These are phyloP conservation scores for Clausena lansium DNA, from an alignment of 345 rosid genomes.

Conservation along the genomic window DNA sequence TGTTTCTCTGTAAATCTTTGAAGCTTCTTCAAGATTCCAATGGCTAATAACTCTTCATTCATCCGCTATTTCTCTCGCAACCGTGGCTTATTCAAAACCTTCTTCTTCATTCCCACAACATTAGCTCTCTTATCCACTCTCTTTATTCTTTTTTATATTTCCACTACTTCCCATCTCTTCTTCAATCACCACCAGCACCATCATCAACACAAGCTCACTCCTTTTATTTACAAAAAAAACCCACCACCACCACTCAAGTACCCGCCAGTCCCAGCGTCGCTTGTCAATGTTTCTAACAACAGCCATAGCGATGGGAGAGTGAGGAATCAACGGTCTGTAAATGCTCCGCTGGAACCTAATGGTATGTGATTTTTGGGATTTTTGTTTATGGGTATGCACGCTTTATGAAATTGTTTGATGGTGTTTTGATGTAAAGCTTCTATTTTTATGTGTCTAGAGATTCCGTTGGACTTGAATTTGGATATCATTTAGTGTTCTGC, in stretches of 20 bases:
- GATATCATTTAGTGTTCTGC: not conserved
- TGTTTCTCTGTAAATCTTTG: not conserved
- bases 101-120: slow-evolving; percentile 49
- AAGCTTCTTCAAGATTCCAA: slow-evolving; percentile 7
- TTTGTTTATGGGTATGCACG: slow-evolving; percentile 3
- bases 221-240: slow-evolving; percentile 3
- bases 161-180: slow-evolving; percentile 45
- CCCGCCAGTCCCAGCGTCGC: not conserved
- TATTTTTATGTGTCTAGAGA: not conserved
- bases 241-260: slow-evolving; percentile 9
- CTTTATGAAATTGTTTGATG: not conserved
- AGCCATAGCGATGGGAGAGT: not conserved
- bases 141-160: slow-evolving; percentile 45
- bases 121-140: slow-evolving; percentile 49
- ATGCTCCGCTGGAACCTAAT: slow-evolving; percentile 10
- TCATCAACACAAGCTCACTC: not conserved
- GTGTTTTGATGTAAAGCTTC: slow-evolving; percentile 2
- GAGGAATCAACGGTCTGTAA: slow-evolving; percentile 14
- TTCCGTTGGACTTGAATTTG: not conserved
- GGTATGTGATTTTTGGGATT: slow-evolving; percentile 20
- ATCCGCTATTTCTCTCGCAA: slow-evolving; percentile 30
- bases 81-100: slow-evolving; percentile 27
- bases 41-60: slow-evolving; percentile 36
- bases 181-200: not conserved
- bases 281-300: slow-evolving; percentile 1